These are phyloP conservation scores for Saururus chinensis DNA, from an alignment of 164 flowering plant species.

Conservation along the genomic window DNA sequence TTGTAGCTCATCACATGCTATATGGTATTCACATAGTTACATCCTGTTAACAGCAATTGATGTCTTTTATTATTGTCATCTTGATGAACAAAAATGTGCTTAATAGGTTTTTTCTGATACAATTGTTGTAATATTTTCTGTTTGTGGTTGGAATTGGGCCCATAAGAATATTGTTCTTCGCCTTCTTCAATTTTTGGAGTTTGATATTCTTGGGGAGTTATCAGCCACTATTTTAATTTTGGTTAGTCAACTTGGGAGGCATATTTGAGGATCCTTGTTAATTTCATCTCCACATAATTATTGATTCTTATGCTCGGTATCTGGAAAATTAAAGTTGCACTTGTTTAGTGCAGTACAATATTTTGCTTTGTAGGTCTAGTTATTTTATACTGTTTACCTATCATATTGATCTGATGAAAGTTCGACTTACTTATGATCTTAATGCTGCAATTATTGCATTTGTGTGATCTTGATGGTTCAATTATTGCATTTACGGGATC, in stretches of 20 bases:
- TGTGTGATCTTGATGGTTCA: too few relatives aligned
- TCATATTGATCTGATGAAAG: too few relatives aligned
- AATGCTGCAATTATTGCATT: too few relatives aligned
- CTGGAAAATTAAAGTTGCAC: neutral
- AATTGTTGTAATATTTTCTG: constrained; percentile 1
- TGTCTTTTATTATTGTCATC: neutral
- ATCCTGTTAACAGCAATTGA: neutral
- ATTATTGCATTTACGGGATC: too few relatives aligned
- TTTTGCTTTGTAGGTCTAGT: too few relatives aligned
- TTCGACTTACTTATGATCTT: too few relatives aligned
- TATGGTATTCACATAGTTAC: constrained; percentile 38
- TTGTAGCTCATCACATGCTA: constrained; percentile 55
- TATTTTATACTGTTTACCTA: too few relatives aligned
- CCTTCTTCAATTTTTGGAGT: constrained; percentile 37
- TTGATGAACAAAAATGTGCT: neutral
- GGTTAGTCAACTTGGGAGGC: constrained; percentile 81
- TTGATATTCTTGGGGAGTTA: constrained; percentile 15
- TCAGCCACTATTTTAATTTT: constrained; percentile 40
- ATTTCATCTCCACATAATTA: too few relatives aligned
- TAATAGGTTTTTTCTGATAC: neutral
- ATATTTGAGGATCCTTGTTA: neutral
- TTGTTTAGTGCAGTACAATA: too few relatives aligned
- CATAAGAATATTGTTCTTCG: constrained; percentile 31
- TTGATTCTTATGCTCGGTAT: neutral
- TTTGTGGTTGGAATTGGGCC: constrained; percentile 70